A percentile compares a stretch with the other conserved stretches of the same genome.
Conservation (phyloP, 306 rosid genomes). For the Ziziphus jujuba region DNA sequence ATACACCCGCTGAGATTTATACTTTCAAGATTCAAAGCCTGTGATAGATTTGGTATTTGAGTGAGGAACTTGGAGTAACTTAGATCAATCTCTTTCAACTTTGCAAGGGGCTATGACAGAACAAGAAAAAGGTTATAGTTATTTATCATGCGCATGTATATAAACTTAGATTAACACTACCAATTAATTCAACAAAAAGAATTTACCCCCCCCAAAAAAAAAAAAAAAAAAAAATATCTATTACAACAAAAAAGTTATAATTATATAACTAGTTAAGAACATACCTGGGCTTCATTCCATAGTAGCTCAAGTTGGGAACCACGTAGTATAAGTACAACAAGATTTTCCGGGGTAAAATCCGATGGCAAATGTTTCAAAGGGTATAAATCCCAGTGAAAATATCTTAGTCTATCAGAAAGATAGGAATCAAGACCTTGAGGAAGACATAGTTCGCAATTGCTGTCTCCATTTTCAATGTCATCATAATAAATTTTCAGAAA, state of each 20-base stretch:
- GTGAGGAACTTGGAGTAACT: not conserved
- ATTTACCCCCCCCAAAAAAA: no score
- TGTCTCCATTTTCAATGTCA: not conserved
- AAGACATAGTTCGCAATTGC: not conserved
- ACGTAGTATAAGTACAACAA: slow-evolving; percentile 1
- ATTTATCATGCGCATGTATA: not conserved
- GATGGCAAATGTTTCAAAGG: not conserved
- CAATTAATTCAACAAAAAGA: no score
- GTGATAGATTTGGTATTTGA: slow-evolving; percentile 8
- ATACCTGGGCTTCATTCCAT: not conserved
- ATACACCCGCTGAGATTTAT: not conserved
- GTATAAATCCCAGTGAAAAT: not conserved
- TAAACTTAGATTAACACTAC: no score
- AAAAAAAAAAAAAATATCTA: no score
- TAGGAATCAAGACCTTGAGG: not conserved
- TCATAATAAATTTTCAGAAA: not conserved
- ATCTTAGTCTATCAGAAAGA: not conserved
- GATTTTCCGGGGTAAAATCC: not conserved
- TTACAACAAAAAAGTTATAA: no score
- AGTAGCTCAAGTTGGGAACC: not conserved
- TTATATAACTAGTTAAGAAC: not conserved
- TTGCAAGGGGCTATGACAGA: slow-evolving; percentile 4
- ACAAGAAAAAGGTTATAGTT: not conserved
- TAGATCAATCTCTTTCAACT: slow-evolving; percentile 11
- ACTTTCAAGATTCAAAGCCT: not conserved